Conservation (phyloP, 345 rosid species). For the Syzygium aromaticum region DNA sequence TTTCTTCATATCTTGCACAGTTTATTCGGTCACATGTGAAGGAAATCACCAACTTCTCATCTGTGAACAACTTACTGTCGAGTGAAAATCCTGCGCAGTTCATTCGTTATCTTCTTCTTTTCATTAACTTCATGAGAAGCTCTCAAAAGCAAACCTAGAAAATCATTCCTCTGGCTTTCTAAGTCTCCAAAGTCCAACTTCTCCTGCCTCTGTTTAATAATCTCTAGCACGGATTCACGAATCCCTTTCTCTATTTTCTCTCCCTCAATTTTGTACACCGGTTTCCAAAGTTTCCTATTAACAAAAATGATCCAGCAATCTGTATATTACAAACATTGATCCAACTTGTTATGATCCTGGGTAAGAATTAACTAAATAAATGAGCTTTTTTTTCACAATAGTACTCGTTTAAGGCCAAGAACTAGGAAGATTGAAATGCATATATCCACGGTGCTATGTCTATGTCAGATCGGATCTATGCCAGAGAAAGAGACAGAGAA, state of each 20-base stretch:
- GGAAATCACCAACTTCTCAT: too few relatives aligned
- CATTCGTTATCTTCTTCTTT: slow-evolving; percentile 6
- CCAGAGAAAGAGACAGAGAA: background rate
- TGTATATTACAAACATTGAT: too few relatives aligned
- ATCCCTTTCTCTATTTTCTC: slow-evolving; percentile 1
- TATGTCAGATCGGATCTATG: background rate
- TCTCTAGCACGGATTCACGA: background rate
- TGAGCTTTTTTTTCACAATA: background rate
- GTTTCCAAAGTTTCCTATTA: slow-evolving; percentile 12
- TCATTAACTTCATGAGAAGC: slow-evolving; percentile 5
- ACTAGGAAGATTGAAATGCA: background rate
- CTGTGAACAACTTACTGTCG: too few relatives aligned
- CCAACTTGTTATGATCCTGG: background rate
- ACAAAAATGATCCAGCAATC: background rate
- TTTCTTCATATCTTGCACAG: too few relatives aligned
- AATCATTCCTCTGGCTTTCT: slow-evolving; percentile 14
- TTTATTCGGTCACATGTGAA: too few relatives aligned
- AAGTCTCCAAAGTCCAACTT: background rate
- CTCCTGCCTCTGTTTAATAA: slow-evolving; percentile 13
- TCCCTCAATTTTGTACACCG: slow-evolving; percentile 8
- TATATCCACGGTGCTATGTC: background rate
- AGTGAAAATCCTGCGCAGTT: too few relatives aligned
- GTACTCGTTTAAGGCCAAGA: background rate
- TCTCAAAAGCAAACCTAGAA: slow-evolving; percentile 14
- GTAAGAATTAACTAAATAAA: background rate